Evolutionary conservation across 176 grass and related monocot species (phyloP).

Genomic region (Oryza officinalis): DNA sequence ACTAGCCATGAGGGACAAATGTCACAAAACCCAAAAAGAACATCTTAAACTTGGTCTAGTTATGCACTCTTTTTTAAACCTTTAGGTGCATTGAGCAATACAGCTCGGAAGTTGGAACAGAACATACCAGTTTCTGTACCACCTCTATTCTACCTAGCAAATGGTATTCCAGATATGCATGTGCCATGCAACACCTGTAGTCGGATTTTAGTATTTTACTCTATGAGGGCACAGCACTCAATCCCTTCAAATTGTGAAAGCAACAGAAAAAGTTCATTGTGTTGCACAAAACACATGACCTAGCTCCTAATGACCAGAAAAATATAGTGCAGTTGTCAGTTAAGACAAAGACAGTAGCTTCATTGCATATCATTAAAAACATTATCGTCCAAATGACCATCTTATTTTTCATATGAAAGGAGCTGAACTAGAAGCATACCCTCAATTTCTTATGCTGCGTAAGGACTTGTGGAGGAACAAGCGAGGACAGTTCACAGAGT

Average conservation of each 20-base stretch:
- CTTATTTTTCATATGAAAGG: not conserved
- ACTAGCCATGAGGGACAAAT: not conserved
- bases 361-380: not conserved
- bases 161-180: slow-evolving; percentile 11
- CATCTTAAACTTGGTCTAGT: not conserved
- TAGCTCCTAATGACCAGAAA: slow-evolving; percentile 1
- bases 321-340: not conserved
- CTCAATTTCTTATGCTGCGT: slow-evolving; percentile 87
- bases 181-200: not conserved
- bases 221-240: not conserved
- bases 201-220: not conserved
- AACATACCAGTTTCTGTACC: not conserved
- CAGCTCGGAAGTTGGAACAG: not conserved
- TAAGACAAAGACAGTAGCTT: slow-evolving; percentile 24
- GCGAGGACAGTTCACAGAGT: slow-evolving; percentile 91
- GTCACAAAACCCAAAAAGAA: not conserved
- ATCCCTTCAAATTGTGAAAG: slow-evolving; percentile 17
- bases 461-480: slow-evolving; percentile 93
- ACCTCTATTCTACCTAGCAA: not conserved
- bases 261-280: not conserved
- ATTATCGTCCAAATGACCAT: not conserved
- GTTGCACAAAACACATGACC: slow-evolving; percentile 5
- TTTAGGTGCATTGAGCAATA: slow-evolving; percentile 6
- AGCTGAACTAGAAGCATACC: slow-evolving; percentile 60
- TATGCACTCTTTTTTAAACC: not conserved